phyloP scores from a whole-genome alignment of 306 rosid species.

The Benincasa hispida region DNA sequence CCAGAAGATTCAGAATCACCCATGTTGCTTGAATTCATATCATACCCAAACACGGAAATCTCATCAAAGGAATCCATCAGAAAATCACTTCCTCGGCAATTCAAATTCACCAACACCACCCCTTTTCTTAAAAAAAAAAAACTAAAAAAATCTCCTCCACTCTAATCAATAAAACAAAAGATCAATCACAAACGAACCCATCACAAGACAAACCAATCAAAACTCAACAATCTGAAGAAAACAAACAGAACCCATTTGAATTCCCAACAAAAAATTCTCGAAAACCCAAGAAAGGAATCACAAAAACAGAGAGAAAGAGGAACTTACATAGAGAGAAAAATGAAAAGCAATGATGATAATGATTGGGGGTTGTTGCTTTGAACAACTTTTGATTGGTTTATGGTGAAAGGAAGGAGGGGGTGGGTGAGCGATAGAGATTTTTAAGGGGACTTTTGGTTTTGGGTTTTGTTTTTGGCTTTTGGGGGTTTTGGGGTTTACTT shows the following conservation, averaged over 20 bases:
- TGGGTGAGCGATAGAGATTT: slow-evolving; percentile 32
- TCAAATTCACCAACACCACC: neutral
- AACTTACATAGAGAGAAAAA: slow-evolving; percentile 27
- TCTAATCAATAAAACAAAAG: neutral
- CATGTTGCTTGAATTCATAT: slow-evolving; percentile 26
- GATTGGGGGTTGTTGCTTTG: slow-evolving; percentile 20
- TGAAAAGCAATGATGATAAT: slow-evolving; percentile 19
- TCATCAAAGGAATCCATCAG: slow-evolving; percentile 62
- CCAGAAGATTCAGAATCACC: slow-evolving; percentile 37
- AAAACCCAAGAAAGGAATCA: neutral
- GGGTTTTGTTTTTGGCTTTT: neutral
- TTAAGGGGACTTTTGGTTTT: neutral
- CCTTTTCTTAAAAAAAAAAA: neutral
- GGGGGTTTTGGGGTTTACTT: slow-evolving; percentile 13
- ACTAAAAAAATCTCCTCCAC: neutral
- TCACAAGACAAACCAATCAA: neutral
- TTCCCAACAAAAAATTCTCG: neutral
- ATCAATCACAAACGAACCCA: neutral
- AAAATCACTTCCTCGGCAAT: neutral
- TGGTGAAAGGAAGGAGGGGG: slow-evolving; percentile 3
- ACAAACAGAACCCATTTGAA: neutral
- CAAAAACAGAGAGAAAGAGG: slow-evolving; percentile 14
- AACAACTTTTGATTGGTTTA: slow-evolving; percentile 9
- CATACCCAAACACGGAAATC: slow-evolving; percentile 41
- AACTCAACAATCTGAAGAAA: neutral